Evolutionary conservation across 495 filamentous ascomycete species (phyloP).

Genomic region (Penicillium ucsense): DNA sequence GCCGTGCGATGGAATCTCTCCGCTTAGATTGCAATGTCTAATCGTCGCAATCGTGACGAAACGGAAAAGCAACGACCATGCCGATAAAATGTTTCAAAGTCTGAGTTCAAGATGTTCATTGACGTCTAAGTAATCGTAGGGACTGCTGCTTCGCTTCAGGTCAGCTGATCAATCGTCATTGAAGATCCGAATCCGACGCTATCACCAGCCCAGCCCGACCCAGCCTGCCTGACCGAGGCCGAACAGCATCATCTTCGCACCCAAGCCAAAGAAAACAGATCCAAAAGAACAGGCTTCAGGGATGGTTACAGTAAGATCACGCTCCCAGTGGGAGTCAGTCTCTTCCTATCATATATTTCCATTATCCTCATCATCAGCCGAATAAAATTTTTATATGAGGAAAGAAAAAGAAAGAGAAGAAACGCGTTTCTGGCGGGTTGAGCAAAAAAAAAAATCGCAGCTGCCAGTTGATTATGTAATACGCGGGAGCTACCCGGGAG

Average conservation of each 20-base stretch:
- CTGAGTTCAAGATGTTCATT: too few species aligned
- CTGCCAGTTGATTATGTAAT: slow-evolving; percentile 1
- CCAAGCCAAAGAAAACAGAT: slow-evolving; percentile 1
- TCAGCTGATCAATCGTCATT: too few species aligned
- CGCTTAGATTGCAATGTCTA: too few species aligned
- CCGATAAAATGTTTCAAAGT: too few species aligned
- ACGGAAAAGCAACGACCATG: too few species aligned
- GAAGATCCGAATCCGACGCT: too few species aligned
- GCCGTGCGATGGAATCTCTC: too few species aligned
- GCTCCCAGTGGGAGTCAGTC: slow-evolving; percentile 43
- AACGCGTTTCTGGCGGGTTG: not conserved
- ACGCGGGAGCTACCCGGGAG: not conserved
- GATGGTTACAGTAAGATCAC: slow-evolving; percentile 45
- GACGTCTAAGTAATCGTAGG: too few species aligned
- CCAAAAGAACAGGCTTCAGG: slow-evolving; percentile 28
- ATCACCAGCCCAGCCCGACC: too few species aligned
- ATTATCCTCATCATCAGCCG: slow-evolving; percentile 48
- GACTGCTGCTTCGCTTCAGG: too few species aligned
- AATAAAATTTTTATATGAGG: slow-evolving; percentile 13
- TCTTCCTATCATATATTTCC: slow-evolving; percentile 52
- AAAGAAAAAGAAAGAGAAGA: slow-evolving; percentile 16
- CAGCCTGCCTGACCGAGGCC: too few species aligned
- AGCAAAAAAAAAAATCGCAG: slow-evolving; percentile 2
- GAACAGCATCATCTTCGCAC: not conserved
- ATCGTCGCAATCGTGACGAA: too few species aligned